Base-by-base conservation (phyloP, 768 basidiomycete species). In the Russula sp. region DNA sequence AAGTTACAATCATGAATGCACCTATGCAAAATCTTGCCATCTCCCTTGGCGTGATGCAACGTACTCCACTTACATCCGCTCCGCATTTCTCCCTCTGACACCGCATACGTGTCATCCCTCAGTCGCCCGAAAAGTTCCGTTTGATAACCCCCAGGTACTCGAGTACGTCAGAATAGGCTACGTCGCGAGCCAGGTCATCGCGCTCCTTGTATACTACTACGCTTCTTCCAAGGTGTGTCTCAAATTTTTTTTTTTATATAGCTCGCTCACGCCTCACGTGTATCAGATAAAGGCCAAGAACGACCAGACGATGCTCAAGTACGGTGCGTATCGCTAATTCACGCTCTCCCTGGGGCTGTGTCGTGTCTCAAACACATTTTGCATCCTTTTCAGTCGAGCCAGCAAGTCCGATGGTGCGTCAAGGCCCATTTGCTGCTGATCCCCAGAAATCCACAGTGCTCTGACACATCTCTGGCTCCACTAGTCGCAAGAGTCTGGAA, bases 251-350 rank as follows among this genome's bases (percentile, higher is more conserved):
- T 47, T 14, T 32, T 2, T 14, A n/a, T n/a, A n/a, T 6, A 11
- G 44, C 11, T n/a, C 16, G 11, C 18, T 35, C 16, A 49, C 44
- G 8, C 32, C 55, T 56, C 44, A 63, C 35, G 18, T 69, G 54
- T 44, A 45, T 11, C 66, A 97, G 92, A 85, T 98, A 75, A 95
- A 91, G 81, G 77, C 82, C 71, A 95, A 94, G 84, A 98, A 98
- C 70, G 96, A 99, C 77, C 84, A 88, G 74, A 93, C 93, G 1
- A 91, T 96, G 32, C 79, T 99, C 70, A 99, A 97, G 83, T 99
- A 96, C 76, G 91, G 91, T 88, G 48, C 59, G 83, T 81, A 20
- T 6, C 51, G 55, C 32, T 48, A 48, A 16, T 27, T n/a, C 4
- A 0, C 22, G 13, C 63, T n/a, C 22, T 52, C 45, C 6, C 22